These are phyloP conservation scores for Aphanomyces stellatus DNA, from an alignment of 352 stramenopile genomes.

Conservation along the genomic window DNA sequence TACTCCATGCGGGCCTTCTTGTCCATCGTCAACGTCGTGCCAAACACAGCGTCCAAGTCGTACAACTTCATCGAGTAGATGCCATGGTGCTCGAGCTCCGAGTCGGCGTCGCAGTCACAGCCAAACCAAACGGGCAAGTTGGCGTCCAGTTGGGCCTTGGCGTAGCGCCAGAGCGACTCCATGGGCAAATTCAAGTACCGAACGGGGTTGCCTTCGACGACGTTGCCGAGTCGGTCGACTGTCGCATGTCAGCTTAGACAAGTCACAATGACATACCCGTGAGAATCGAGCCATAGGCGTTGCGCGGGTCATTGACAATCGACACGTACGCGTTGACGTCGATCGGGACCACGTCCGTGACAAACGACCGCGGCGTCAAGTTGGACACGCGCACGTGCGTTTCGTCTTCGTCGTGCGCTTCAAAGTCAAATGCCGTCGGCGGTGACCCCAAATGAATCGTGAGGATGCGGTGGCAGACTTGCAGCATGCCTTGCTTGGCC, in stretches of 20 bases:
- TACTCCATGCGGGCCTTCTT: constrained; percentile 25
- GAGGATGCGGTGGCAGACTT: constrained; percentile 19
- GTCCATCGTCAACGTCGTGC: neutral
- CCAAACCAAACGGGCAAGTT: constrained; percentile 25
- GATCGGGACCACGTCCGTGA: neutral
- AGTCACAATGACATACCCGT: neutral
- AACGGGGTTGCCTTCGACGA: constrained; percentile 20
- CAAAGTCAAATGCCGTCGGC: constrained; percentile 21
- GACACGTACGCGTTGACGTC: constrained; percentile 10
- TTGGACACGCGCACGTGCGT: constrained; percentile 1
- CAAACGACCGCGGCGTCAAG: constrained; percentile 14
- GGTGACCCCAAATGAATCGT: constrained; percentile 22
- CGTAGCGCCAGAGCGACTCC: constrained; percentile 18
- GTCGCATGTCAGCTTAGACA: constrained; percentile 6
- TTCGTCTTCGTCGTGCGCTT: constrained; percentile 15
- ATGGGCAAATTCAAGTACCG: constrained; percentile 24
- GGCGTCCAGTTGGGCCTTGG: constrained; percentile 18
- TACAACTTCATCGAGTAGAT: constrained; percentile 8
- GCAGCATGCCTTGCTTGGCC: constrained; percentile 20
- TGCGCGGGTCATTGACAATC: constrained; percentile 22
- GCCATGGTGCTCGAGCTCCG: neutral
- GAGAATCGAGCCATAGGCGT: constrained; percentile 15
- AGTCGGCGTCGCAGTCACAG: constrained; percentile 21
- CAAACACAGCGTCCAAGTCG: constrained; percentile 16
- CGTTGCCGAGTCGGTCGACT: constrained; percentile 24